Percentiles rank a stretch among this genome's conserved stretches.
These are phyloP conservation scores for Peziza echinospora DNA, from an alignment of 495 filamentous ascomycete species.

Conservation along the genomic window DNA sequence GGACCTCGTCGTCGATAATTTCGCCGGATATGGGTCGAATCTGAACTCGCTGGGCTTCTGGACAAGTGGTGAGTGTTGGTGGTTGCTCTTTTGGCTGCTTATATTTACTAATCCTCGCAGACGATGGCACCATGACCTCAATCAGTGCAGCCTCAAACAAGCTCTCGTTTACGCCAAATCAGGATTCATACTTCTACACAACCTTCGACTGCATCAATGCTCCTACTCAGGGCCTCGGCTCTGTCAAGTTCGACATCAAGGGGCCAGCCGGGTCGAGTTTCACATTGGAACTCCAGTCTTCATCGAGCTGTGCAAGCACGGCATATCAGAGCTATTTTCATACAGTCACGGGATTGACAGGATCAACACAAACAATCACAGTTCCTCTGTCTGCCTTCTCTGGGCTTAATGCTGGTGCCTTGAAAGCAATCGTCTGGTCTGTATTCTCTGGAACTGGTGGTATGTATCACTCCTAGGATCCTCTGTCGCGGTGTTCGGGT, in stretches of 20 bases:
- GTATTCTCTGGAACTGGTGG: constrained; percentile 23
- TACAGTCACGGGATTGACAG: constrained; percentile 28
- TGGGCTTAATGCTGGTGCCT: constrained; percentile 29
- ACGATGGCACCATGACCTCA: constrained; percentile 33
- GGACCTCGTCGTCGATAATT: constrained; percentile 36
- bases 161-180: constrained; percentile 31
- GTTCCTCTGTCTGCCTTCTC: constrained; percentile 31
- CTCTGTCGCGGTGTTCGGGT: too few relatives aligned
- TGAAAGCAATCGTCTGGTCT: constrained; percentile 31
- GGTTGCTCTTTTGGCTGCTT: neutral
- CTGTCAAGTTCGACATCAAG: constrained; percentile 33
- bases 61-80: constrained; percentile 28
- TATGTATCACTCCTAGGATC: too few relatives aligned
- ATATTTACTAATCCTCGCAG: constrained; percentile 16
- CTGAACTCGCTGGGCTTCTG: constrained; percentile 27
- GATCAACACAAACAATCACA: constrained; percentile 29
- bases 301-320: constrained; percentile 22
- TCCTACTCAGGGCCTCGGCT: constrained; percentile 27
- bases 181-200: constrained; percentile 37
- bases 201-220: constrained; percentile 30
- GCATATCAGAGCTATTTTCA: constrained; percentile 28
- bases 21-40: constrained; percentile 29
- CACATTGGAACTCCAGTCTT: constrained; percentile 34
- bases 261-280: constrained; percentile 28
- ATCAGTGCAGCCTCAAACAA: constrained; percentile 27